Evolutionary conservation across 2,329 filamentous ascomycete genomes (phyloP), one percentile per base, ranked within the genome.

Genomic region (Xylaria sp.): DNA sequence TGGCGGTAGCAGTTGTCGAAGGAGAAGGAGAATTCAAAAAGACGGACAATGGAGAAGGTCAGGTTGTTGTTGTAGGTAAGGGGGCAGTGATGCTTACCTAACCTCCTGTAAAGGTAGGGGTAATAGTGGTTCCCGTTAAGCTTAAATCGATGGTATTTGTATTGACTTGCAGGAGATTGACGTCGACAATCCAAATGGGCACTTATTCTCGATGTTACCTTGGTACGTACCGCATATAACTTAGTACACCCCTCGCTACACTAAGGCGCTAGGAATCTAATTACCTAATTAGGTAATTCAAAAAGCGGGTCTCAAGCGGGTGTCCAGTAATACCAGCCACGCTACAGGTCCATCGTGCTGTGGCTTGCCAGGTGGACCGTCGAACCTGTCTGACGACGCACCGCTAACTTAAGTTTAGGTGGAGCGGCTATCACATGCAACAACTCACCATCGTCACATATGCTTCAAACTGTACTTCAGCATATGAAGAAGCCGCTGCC

Each of bases 381-480:
- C 9, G 13, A 25, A 41, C 50, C 41, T 46, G 18, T 46, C 18
- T 46, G 41, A 18, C 41, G 28, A 28, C 28, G 28, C 41, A 5
- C 18, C 41, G 10, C 34, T 37, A 10, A 18, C 13, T 15, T 39
- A 39, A 18, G 20, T 48, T 20, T 56, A 39, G 44, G 66, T 69
- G 68, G 65, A 62, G 61, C 65, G 28, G 31, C 39, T 70, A 62
- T 70, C 68, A 70, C 68, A 70, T 70, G 68, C 46, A 48, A 20
- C n/a, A 46, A 8, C 46, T 37, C 60, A 59, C 60, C 67, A 59
- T 41, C 34, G 44, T 37, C 6, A 60, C 51, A n/a, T 28, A 28
- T 39, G 46, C 31, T 20, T 57, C 37, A 41, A 28, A 57, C 44
- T 41, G 12, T 58, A 44, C 39, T 44, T 44, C 20, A 23, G n/a